Conservation (phyloP, 495 filamentous ascomycete genomes). For the Xylaria sp. region DNA sequence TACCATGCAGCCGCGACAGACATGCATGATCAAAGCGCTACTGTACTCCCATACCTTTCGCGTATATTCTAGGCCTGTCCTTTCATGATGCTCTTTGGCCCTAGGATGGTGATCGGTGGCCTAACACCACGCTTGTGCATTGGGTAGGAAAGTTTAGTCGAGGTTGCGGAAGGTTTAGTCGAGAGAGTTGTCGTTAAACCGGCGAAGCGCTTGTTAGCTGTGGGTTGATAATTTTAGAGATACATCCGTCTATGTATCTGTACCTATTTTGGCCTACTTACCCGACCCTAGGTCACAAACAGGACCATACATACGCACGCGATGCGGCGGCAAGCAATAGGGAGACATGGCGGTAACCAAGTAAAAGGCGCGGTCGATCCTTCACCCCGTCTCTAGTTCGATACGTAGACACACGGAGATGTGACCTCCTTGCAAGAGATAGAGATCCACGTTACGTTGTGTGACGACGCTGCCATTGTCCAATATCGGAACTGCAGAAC, state of each 20-base stretch:
- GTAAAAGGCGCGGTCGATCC: slow-evolving; percentile 3
- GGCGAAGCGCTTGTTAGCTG: background rate
- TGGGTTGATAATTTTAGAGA: background rate
- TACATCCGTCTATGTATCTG: background rate
- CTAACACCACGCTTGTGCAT: too few relatives aligned
- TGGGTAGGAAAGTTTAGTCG: too few relatives aligned
- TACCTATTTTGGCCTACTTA: background rate
- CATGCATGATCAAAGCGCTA: slow-evolving; percentile 7
- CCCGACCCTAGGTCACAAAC: background rate
- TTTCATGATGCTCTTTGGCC: background rate
- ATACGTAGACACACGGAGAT: background rate
- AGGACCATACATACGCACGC: slow-evolving; percentile 1
- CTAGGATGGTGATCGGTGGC: background rate
- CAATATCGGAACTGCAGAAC: slow-evolving; percentile 7
- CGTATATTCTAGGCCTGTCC: background rate
- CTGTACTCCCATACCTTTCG: background rate
- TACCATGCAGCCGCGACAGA: slow-evolving; percentile 1
- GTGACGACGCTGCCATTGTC: slow-evolving; percentile 5
- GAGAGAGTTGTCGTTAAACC: background rate
- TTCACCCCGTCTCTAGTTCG: background rate
- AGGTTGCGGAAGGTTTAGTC: slow-evolving; percentile 2
- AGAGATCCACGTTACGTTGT: background rate
- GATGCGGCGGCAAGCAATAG: background rate
- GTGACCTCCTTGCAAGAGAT: background rate
- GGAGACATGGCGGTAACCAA: slow-evolving; percentile 7